A percentile compares a stretch with the other conserved stretches of the same genome.
Conservation (phyloP, 1,284 basidiomycete species). For the Ganoderma lucidum region DNA sequence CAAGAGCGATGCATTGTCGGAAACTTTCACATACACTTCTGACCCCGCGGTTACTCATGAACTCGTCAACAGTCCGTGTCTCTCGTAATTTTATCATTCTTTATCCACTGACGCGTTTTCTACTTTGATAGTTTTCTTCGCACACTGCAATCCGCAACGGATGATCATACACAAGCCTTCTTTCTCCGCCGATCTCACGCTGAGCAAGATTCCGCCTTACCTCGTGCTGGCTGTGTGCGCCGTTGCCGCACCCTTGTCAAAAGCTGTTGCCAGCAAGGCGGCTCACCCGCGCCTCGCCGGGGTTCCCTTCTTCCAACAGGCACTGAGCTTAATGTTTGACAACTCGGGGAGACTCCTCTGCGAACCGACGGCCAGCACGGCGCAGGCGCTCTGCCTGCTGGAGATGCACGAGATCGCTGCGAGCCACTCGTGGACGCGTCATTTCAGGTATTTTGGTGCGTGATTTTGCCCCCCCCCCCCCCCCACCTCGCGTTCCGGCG, state of each 20-base stretch:
- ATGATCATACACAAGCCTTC: constrained; percentile 79
- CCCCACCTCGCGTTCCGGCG: neutral
- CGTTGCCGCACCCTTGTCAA: constrained; percentile 76
- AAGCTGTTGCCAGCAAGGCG: constrained; percentile 66
- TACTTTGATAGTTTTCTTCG: constrained; percentile 70
- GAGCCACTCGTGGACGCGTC: constrained; percentile 48
- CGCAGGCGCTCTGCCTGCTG: constrained; percentile 76
- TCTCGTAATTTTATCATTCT: constrained; percentile 22
- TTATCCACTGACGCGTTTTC: neutral
- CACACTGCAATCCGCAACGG: constrained; percentile 78
- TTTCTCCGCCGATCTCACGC: constrained; percentile 69
- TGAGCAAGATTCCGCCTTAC: constrained; percentile 69
- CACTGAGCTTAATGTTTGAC: constrained; percentile 75
- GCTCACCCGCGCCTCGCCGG: constrained; percentile 70
- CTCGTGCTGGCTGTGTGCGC: constrained; percentile 78
- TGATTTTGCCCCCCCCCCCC: constrained; percentile 8
- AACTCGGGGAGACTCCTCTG: constrained; percentile 63
- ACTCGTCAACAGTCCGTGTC: constrained; percentile 71
- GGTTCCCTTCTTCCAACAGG: constrained; percentile 72
- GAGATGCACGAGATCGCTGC: constrained; percentile 69
- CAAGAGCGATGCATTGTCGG: constrained; percentile 45
- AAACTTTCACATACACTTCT: constrained; percentile 40
- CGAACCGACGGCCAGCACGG: constrained; percentile 64
- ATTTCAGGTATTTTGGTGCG: constrained; percentile 47
- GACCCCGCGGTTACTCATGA: constrained; percentile 74